A percentile compares a stretch with the other conserved stretches of the same genome.
Evolutionary conservation across 164 flowering plant species (phyloP).

Genomic region (Platanus orientalis): DNA sequence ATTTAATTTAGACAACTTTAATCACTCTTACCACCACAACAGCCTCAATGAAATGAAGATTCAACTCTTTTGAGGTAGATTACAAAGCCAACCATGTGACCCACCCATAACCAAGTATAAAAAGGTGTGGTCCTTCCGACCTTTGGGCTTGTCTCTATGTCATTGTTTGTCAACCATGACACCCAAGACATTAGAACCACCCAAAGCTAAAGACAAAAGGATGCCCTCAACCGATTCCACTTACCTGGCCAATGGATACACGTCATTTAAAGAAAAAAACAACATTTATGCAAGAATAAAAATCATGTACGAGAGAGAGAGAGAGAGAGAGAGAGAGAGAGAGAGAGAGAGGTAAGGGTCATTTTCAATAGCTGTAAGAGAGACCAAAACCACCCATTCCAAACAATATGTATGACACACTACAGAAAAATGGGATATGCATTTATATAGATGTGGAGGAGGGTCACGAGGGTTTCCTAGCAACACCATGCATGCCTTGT

Average conservation of each 20-base stretch:
- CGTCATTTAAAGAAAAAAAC: slow-evolving; percentile 13
- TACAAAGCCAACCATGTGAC: slow-evolving; percentile 33
- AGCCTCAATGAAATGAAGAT: neutral
- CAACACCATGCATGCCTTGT: slow-evolving; percentile 21
- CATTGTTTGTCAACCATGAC: slow-evolving; percentile 23
- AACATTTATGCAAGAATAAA: neutral
- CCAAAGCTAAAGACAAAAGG: slow-evolving; percentile 34
- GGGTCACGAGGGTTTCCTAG: slow-evolving; percentile 17
- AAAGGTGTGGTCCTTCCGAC: slow-evolving; percentile 25
- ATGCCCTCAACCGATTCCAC: slow-evolving; percentile 26
- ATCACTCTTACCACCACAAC: too few relatives aligned
- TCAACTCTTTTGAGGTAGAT: slow-evolving; percentile 17
- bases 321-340: slow-evolving; percentile 11
- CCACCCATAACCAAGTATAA: slow-evolving; percentile 13
- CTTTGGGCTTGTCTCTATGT: slow-evolving; percentile 24
- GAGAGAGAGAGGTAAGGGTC: slow-evolving; percentile 17
- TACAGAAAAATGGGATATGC: slow-evolving; percentile 1
- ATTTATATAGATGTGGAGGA: slow-evolving; percentile 5
- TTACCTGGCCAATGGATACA: slow-evolving; percentile 23
- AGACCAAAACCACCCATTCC: slow-evolving; percentile 16
- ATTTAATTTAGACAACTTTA: too few relatives aligned
- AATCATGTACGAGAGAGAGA: neutral
- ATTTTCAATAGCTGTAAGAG: slow-evolving; percentile 36
- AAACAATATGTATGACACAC: slow-evolving; percentile 3
- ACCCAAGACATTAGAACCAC: slow-evolving; percentile 23